Evolutionary conservation across 1,284 basidiomycete species (phyloP).

Genomic region (Pholiota adiposa): DNA sequence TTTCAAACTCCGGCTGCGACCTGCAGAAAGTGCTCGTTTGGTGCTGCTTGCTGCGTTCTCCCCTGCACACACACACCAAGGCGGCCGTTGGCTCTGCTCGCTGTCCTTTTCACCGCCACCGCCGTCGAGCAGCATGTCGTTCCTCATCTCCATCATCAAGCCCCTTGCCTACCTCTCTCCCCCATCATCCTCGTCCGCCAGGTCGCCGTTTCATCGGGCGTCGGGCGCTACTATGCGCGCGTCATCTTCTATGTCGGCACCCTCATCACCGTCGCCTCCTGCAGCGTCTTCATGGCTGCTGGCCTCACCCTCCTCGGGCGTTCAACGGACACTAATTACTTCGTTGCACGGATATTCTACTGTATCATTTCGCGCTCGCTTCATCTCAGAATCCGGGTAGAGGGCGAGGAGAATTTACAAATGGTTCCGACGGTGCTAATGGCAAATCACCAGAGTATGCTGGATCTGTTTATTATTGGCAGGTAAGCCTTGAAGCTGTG

Average conservation of each 20-base stretch:
- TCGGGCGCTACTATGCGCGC: slow-evolving; percentile 75
- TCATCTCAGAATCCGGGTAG: slow-evolving; percentile 77
- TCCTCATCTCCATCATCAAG: slow-evolving; percentile 60
- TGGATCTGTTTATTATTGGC: slow-evolving; percentile 87
- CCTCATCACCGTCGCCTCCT: slow-evolving; percentile 75
- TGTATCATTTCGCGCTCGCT: slow-evolving; percentile 66
- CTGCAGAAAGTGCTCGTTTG: slow-evolving; percentile 20
- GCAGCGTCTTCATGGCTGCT: slow-evolving; percentile 77
- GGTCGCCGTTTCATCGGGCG: slow-evolving; percentile 54
- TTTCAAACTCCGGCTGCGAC: slow-evolving; percentile 24
- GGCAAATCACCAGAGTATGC: slow-evolving; percentile 93
- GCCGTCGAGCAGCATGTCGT: slow-evolving; percentile 50
- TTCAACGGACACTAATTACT: slow-evolving; percentile 84
- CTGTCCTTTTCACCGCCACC: not conserved
- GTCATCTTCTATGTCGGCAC: slow-evolving; percentile 77
- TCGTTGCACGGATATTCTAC: slow-evolving; percentile 90
- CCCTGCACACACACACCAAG: not conserved
- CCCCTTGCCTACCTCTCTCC: slow-evolving; percentile 73
- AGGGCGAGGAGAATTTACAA: slow-evolving; percentile 84
- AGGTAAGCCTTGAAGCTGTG: slow-evolving; percentile 54
- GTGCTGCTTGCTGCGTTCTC: slow-evolving; percentile 2
- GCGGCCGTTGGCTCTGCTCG: not conserved
- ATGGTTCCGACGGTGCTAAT: slow-evolving; percentile 77
- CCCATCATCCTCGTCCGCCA: slow-evolving; percentile 66
- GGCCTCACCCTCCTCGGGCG: slow-evolving; percentile 74